phyloP scores from a whole-genome alignment of 108 stramenopile species.

The Hondaea fermentalgiana region DNA sequence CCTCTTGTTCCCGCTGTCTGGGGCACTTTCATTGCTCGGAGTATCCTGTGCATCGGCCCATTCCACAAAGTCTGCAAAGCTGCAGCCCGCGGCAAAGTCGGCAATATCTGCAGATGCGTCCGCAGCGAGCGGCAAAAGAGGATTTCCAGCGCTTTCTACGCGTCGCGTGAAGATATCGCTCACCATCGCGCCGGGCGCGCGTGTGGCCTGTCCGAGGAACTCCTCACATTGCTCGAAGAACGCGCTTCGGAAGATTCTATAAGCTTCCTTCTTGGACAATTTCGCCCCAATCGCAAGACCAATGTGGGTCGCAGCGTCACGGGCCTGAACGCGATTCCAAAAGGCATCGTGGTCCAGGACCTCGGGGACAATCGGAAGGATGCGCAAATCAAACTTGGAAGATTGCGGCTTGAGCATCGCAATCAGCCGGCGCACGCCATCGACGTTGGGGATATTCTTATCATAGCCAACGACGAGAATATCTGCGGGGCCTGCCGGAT shows the following conservation, averaged over 20 bases:
- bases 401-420: not conserved
- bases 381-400: not conserved
- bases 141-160: not conserved
- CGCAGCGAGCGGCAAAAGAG: not conserved
- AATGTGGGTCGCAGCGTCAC: not conserved
- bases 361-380: not conserved
- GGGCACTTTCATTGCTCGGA: not conserved
- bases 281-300: conserved; percentile 4
- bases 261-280: not conserved
- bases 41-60: not conserved
- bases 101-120: not conserved
- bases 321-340: not conserved
- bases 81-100: not conserved
- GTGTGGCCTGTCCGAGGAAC: not conserved
- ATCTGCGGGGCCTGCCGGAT: not conserved
- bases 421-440: not conserved
- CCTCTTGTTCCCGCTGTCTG: not conserved
- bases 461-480: not conserved
- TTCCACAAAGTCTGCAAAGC: not conserved
- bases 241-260: not conserved
- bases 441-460: not conserved
- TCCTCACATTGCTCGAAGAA: not conserved
- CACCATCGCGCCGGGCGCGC: not conserved
- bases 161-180: not conserved
- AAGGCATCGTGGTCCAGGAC: not conserved